These are phyloP conservation scores for Eragrostis tef DNA, from an alignment of 202 grass and related monocot species.

Conservation along the genomic window DNA sequence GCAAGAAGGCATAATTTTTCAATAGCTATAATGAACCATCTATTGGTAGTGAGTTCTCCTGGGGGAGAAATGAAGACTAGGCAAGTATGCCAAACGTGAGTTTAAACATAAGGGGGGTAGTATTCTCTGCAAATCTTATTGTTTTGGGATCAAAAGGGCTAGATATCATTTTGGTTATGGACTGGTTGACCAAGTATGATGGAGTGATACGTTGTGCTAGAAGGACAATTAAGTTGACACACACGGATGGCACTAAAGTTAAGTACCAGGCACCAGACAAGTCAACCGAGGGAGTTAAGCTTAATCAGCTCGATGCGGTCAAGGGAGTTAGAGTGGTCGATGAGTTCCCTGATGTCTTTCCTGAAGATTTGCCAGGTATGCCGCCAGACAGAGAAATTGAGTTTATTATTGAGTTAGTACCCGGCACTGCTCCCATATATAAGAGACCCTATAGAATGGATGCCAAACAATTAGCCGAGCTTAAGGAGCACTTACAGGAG, in stretches of 20 bases:
- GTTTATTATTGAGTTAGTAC: neutral
- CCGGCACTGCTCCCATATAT: neutral
- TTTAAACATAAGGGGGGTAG: too few species aligned
- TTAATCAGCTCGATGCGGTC: neutral
- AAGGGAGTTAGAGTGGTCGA: too few species aligned
- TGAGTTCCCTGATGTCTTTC: neutral
- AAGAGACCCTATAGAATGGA: neutral
- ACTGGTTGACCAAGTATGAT: too few species aligned
- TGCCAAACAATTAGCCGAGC: neutral
- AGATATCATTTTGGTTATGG: too few species aligned
- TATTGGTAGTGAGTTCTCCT: neutral
- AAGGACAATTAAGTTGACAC: too few species aligned
- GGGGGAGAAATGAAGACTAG: neutral
- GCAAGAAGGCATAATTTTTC: neutral
- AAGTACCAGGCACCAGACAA: neutral
- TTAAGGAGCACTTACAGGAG: neutral
- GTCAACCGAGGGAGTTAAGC: neutral
- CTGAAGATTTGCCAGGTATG: neutral
- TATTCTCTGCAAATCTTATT: too few species aligned
- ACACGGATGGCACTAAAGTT: too few species aligned
- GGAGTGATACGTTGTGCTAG: too few species aligned
- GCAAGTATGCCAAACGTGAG: neutral
- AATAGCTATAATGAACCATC: neutral
- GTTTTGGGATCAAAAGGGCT: too few species aligned
- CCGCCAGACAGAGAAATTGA: neutral